Evolutionary conservation across 2,329 filamentous ascomycete species (phyloP).

Genomic region (Drechmeria coniospora): DNA sequence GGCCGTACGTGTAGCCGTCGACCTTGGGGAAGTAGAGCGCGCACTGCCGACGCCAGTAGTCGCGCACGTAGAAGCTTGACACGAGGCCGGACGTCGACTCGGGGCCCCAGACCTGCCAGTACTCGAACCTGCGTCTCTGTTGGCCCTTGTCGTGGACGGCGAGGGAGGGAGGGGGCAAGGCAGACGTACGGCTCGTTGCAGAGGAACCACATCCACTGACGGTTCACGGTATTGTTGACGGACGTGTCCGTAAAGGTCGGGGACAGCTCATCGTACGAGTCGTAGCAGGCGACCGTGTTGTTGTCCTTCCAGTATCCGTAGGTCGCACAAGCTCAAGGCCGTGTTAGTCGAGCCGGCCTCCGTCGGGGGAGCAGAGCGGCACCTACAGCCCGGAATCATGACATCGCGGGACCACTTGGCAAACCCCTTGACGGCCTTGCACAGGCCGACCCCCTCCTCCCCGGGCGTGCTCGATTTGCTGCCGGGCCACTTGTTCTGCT

Average conservation of each 20-base stretch:
- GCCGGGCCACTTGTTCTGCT: conserved; percentile 8
- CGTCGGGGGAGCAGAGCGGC: no score
- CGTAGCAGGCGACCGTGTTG: conserved; percentile 10
- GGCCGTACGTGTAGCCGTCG: conserved; percentile 33
- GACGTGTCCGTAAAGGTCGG: conserved; percentile 33
- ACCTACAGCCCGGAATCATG: conserved; percentile 32
- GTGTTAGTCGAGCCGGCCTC: not conserved
- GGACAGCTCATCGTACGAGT: conserved; percentile 13
- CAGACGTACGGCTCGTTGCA: conserved; percentile 44
- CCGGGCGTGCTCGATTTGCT: conserved; percentile 5
- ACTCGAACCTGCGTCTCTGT: conserved; percentile 9
- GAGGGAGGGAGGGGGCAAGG: not conserved
- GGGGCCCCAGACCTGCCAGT: conserved; percentile 3
- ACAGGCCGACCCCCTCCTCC: conserved; percentile 32
- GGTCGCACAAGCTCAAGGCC: conserved; percentile 22
- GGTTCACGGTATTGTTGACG: conserved; percentile 27
- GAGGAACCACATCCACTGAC: conserved; percentile 45
- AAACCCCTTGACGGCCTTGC: conserved; percentile 37
- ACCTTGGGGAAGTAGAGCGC: conserved; percentile 36
- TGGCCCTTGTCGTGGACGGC: conserved; percentile 12
- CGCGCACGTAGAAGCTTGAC: conserved; percentile 28
- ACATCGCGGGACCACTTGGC: conserved; percentile 34
- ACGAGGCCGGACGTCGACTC: conserved; percentile 29
- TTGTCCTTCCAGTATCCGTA: conserved; percentile 32
- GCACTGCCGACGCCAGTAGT: conserved; percentile 42